Conservation (phyloP, 2,329 filamentous ascomycete genomes). For the Calonectria hongkongensis region DNA sequence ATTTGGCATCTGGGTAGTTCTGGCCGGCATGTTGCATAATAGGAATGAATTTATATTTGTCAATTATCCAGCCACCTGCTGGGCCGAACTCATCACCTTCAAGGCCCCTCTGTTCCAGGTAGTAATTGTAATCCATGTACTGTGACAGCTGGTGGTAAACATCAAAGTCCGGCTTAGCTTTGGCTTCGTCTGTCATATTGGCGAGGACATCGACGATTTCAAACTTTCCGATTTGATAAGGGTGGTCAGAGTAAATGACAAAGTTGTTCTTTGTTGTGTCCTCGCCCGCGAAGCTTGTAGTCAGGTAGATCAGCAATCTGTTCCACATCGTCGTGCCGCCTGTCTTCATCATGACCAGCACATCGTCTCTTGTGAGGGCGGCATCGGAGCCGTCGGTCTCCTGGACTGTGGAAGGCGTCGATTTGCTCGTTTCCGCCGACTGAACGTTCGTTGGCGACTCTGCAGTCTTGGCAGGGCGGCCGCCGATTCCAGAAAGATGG, state of each 20-base stretch:
- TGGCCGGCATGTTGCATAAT: slow-evolving; percentile 51
- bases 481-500: neutral
- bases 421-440: neutral
- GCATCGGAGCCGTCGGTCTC: neutral
- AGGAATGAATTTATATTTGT: slow-evolving; percentile 55
- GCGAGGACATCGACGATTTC: slow-evolving; percentile 48
- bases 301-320: slow-evolving; percentile 51
- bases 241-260: slow-evolving; percentile 51
- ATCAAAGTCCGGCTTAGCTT: slow-evolving; percentile 48
- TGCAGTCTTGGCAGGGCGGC: neutral
- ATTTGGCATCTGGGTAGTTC: slow-evolving; percentile 51
- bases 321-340: slow-evolving; percentile 53
- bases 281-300: slow-evolving; percentile 42
- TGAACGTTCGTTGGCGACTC: neutral
- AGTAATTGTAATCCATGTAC: slow-evolving; percentile 51
- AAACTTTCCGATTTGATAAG: slow-evolving; percentile 47
- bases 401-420: neutral
- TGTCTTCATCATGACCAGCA: slow-evolving; percentile 53
- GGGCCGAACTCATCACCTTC: slow-evolving; percentile 52
- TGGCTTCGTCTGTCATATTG: slow-evolving; percentile 47
- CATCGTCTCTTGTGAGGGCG: slow-evolving; percentile 42
- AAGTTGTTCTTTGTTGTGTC: slow-evolving; percentile 43
- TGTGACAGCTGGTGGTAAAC: slow-evolving; percentile 52
- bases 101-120: slow-evolving; percentile 48
- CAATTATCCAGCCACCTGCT: slow-evolving; percentile 52